Conservation (phyloP, 805 yeast species). For the Starmerella roubikii region DNA sequence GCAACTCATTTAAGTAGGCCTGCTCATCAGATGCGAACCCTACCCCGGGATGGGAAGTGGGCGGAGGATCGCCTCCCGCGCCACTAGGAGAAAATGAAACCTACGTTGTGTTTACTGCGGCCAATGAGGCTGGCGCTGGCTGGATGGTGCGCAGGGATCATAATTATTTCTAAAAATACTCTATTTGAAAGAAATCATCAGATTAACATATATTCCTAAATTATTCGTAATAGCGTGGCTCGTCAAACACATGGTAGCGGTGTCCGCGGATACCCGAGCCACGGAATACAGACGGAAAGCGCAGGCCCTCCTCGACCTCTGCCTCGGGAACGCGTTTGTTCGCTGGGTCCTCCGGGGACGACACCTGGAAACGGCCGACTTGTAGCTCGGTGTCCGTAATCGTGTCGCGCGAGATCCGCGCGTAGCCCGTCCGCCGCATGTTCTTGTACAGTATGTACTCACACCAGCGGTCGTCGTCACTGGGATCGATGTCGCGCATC, state of each 20-base stretch:
- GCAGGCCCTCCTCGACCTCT: slow-evolving; percentile 43
- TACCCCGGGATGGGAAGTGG: too few species aligned
- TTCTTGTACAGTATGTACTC: slow-evolving; percentile 85
- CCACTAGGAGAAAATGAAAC: too few species aligned
- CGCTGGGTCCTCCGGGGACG: slow-evolving; percentile 35
- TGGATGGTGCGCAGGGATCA: too few species aligned
- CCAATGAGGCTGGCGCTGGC: too few species aligned
- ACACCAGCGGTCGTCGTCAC: slow-evolving; percentile 92
- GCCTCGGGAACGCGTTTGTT: slow-evolving; percentile 44
- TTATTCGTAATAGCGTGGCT: slow-evolving; percentile 60
- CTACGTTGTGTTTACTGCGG: too few species aligned
- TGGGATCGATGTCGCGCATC: slow-evolving; percentile 85
- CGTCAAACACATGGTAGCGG: slow-evolving; percentile 84
- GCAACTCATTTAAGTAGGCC: too few species aligned
- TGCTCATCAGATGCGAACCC: too few species aligned
- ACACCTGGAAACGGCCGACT: slow-evolving; percentile 75
- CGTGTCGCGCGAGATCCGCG: slow-evolving; percentile 81
- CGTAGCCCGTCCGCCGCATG: slow-evolving; percentile 79
- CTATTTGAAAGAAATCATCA: too few species aligned
- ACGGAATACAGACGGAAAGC: slow-evolving; percentile 65
- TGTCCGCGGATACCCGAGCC: slow-evolving; percentile 94
- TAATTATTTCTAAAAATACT: too few species aligned
- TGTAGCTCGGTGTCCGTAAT: slow-evolving; percentile 96
- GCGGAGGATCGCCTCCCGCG: too few species aligned
- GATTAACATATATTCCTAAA: too few species aligned